Conservation (phyloP, 495 filamentous ascomycete genomes). For the Lasiosphaeriaceae sp. region DNA sequence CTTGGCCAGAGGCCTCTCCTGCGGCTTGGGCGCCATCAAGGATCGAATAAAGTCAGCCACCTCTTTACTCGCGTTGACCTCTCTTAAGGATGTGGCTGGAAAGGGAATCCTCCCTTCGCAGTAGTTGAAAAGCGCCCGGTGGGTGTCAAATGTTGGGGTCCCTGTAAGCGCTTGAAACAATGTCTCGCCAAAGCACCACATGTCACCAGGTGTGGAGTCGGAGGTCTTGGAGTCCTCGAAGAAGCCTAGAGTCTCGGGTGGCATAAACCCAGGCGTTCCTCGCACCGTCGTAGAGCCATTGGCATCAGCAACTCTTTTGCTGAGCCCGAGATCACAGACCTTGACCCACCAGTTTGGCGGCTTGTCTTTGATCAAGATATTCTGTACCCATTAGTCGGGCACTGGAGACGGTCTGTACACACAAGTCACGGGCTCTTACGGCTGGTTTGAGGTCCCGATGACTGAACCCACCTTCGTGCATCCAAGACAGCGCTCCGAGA, state of each 20-base stretch:
- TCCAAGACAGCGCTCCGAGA: conserved; percentile 39
- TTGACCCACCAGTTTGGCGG: conserved; percentile 39
- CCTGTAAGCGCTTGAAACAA: background rate
- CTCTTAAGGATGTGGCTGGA: background rate
- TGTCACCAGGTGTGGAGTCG: background rate
- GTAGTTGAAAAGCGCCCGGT: background rate
- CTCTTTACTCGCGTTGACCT: background rate
- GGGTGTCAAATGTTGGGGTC: background rate
- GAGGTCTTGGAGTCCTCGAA: background rate
- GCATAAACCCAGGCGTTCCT: conserved; percentile 33
- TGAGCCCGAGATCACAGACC: conserved; percentile 46
- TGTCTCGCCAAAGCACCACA: conserved; percentile 10
- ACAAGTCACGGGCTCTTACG: no score
- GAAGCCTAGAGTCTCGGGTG: conserved; percentile 33
- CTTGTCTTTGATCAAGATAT: conserved; percentile 3
- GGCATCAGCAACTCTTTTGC: conserved; percentile 31
- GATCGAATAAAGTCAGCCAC: background rate
- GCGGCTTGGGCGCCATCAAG: background rate
- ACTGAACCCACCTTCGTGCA: conserved; percentile 46
- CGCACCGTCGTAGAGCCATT: conserved; percentile 24
- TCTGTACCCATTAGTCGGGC: conserved; percentile 5
- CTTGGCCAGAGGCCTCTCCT: no score
- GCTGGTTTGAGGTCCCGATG: conserved; percentile 51
- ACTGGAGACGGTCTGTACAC: no score
- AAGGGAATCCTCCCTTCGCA: background rate